Evolutionary conservation across 2,329 filamentous ascomycete species (phyloP).

Genomic region (Pestalotiopsis sp.): DNA sequence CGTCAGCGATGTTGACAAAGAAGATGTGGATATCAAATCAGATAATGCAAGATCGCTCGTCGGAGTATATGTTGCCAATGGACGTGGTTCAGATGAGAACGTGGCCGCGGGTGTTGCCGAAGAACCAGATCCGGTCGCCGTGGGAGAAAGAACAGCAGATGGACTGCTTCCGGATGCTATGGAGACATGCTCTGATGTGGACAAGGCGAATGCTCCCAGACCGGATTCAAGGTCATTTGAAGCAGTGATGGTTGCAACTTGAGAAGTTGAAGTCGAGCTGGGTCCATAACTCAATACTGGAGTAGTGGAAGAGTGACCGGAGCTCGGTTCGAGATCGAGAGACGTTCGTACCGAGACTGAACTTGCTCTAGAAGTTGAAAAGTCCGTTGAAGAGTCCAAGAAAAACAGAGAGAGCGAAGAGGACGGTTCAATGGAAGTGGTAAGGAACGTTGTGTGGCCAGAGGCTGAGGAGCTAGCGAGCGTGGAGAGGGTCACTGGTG

Average conservation of each 20-base stretch:
- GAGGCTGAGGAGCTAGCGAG: background rate
- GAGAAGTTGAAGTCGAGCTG: background rate
- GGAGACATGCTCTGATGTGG: background rate
- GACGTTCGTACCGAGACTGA: background rate
- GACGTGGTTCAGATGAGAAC: background rate
- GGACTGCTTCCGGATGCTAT: background rate
- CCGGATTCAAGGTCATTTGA: background rate
- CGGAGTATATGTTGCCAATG: background rate
- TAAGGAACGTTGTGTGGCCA: background rate
- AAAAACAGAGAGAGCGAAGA: background rate
- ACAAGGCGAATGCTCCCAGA: background rate
- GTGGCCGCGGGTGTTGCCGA: background rate
- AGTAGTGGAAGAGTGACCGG: background rate
- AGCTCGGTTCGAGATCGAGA: slow-evolving; percentile 4
- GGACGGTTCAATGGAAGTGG: background rate
- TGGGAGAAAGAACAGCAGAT: background rate
- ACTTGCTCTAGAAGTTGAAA: background rate
- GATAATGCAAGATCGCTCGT: background rate
- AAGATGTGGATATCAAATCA: background rate
- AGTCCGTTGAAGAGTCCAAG: background rate
- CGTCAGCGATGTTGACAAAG: slow-evolving; percentile 1
- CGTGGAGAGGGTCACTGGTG: background rate
- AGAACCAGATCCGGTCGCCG: background rate
- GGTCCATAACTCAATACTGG: background rate
- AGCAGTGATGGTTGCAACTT: background rate